Evolutionary conservation across 352 stramenopile genomes (phyloP), one percentile per base, ranked within the genome.

Genomic region (Pilasporangium apinafurcum): DNA sequence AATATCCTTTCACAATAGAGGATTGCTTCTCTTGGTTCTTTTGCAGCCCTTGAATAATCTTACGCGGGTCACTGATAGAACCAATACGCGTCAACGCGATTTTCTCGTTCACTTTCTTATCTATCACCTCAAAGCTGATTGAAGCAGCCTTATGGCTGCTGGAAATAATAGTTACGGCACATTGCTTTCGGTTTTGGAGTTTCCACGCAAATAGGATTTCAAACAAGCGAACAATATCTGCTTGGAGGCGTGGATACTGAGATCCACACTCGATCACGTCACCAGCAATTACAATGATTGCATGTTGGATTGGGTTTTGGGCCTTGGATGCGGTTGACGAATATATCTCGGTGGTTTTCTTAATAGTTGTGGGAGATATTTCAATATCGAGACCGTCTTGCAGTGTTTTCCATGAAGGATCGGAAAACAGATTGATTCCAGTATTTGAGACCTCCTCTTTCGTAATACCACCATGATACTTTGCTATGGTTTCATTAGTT

Each of bases 171-270:
- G 38, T 39, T 7, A 83, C 52, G 8, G 71, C 38, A 24, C 76
- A 60, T 10, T 61, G 51, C 10, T 44, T 43, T 20, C 52, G 51
- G 8, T 59, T 37, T 16, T 53, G 50, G 9, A 60, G 47, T 49
- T 89, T 88, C 79, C 79, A 91, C 9, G 62, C 48, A 57, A 87
- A 85, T 0, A 83, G 27, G 21, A 81, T 80, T 17, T 91, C 79
- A 0, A 91, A 44, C 1, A 91, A 32, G 20, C 58, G 67, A 1
- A 73, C 52, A 35, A 87, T 62, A 14, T 81, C 62, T 0, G 42
- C 12, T 7, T 70, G 68, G 22, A 86, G 32, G 29, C 61, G 41
- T 22, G 68, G 63, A 43, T 61, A 62, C 2, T 16, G 18, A 17
- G 62, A 64, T 2, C 68, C 48, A 21, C 70, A 68, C 12, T 49